Evolutionary conservation across 2,329 filamentous ascomycete genomes (phyloP), one percentile per base, ranked within the genome.

Genomic region (Chaetomium sp.): DNA sequence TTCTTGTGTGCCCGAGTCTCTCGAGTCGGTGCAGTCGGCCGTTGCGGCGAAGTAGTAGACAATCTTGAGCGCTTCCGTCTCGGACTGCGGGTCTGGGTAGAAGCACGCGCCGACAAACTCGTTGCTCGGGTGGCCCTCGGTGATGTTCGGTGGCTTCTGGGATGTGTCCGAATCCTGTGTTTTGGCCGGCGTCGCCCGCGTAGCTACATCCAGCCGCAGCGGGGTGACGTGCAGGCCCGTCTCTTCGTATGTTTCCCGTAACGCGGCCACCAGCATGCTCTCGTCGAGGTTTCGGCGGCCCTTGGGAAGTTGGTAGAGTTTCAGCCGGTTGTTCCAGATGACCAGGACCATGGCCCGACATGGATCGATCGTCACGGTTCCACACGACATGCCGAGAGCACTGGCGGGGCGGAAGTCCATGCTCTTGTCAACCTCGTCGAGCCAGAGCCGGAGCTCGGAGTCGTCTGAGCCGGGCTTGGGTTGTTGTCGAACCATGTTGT

Each of bases 241-340:
- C 62, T 79, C 76, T 58, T 79, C 76, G 44, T 68, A 68, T 0
- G 76, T 77, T 63, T 78, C 76, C 34, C 76, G 72, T 11, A 78
- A 58, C 10, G 76, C 76, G 0, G 75, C 68, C 2, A 64, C 65
- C 33, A 71, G 68, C 37, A 76, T 66, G 57, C 68, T 68, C 59
- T 79, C 76, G 53, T 69, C 70, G 44, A 79, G 72, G 61, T 77
- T 73, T 63, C 76, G 76, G 58, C 75, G 71, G 47, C 76, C 76
- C 62, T 78, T 78, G 49, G 76, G 76, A 6, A 78, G 68, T 64
- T 78, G 75, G 61, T 68, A 73, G 58, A 76, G 72, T 14, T 69
- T 67, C 56, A 74, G 71, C 45, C 68, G 68, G 33, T 65, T 69
- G 64, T 78, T 76, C 63, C 69, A 74, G 19, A 79, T 65, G 40